Base-by-base conservation (phyloP, 306 rosid genomes). In the Luffa acutangula region DNA sequence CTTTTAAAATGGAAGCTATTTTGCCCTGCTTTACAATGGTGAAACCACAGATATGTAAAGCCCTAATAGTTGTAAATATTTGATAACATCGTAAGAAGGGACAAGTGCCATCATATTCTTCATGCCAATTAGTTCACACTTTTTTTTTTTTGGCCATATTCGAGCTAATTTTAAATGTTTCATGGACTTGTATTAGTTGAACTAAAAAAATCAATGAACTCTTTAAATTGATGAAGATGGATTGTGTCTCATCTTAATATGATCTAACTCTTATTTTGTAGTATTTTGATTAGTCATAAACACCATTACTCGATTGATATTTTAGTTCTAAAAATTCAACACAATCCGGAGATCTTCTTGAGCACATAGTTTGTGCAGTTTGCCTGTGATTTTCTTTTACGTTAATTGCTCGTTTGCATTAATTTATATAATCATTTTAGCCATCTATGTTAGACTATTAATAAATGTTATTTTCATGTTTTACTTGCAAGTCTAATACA, bases 401-500 rank as follows among this genome's bases (percentile, higher is more conserved):
- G 8, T 45, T 3, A 4, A 25, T 71, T 71, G 17, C 57, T 25
- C 57, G 21, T 67, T 45, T 71, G 76, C n/a, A 45, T 48, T 21
- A 9, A 43, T 62, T 34, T 70, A 72, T 72, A 49, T 14, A 49
- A 2, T 72, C 58, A 4, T 71, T 11, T 46, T 31, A 46, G 77
- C 21, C 58, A 21, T 43, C 54, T 45, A 18, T 72, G 58, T 72
- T 48, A 48, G 58, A 73, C 43, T 51, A 17, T 51, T 48, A 49
- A 53, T 73, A 74, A 49, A 46, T 48, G 41, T 49, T 18, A n/a
- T 45, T 36, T 54, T 13, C 14, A 78, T 51, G 13, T 66, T 54
- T 51, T 72, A 72, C 80, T 80, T 31, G 14, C 52, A 15, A 17
- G 54, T 36, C 58, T 70, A 12, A 58, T 78, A 57, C 80, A 78